Conservation (phyloP, 1,139 yeast species). For the Yamadazyma atlantica region DNA sequence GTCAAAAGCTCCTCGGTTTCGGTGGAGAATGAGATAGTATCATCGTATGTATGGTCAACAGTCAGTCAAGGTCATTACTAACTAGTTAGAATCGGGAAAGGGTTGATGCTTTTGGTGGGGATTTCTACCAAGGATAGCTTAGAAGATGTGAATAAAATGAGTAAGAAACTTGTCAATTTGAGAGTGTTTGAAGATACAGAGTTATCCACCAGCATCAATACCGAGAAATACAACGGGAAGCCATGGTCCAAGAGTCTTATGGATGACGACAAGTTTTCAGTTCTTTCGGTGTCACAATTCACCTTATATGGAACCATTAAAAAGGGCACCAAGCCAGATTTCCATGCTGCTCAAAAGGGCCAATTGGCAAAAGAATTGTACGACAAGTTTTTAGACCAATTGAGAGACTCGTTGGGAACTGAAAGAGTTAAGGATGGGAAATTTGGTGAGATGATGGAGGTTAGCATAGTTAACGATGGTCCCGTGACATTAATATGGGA, state of each 20-base stretch:
- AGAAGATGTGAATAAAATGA: slow-evolving; percentile 67
- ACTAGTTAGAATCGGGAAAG: slow-evolving; percentile 69
- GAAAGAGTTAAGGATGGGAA: slow-evolving; percentile 78
- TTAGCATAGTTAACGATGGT: slow-evolving; percentile 78
- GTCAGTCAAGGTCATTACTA: no score
- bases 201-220: slow-evolving; percentile 28
- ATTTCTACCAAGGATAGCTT: slow-evolving; percentile 72
- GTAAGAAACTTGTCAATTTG: slow-evolving; percentile 63
- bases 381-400: slow-evolving; percentile 52
- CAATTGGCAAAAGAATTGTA: slow-evolving; percentile 68
- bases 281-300: slow-evolving; percentile 75
- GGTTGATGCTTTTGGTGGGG: slow-evolving; percentile 82
- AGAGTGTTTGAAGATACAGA: slow-evolving; percentile 67
- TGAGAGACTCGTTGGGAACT: slow-evolving; percentile 56
- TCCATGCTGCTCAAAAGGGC: slow-evolving; percentile 86
- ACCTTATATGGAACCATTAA: slow-evolving; percentile 80
- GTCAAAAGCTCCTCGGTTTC: slow-evolving; percentile 86
- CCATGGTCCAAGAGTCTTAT: slow-evolving; percentile 44
- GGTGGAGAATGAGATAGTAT: slow-evolving; percentile 67
- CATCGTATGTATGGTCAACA: slow-evolving; percentile 54
- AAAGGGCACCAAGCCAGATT: slow-evolving; percentile 93
- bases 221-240: slow-evolving; percentile 59
- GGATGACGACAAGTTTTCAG: slow-evolving; percentile 34
- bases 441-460: slow-evolving; percentile 98
- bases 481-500: slow-evolving; percentile 77